Conservation (phyloP, 768 basidiomycete species). For the Heimioporus sp. region DNA sequence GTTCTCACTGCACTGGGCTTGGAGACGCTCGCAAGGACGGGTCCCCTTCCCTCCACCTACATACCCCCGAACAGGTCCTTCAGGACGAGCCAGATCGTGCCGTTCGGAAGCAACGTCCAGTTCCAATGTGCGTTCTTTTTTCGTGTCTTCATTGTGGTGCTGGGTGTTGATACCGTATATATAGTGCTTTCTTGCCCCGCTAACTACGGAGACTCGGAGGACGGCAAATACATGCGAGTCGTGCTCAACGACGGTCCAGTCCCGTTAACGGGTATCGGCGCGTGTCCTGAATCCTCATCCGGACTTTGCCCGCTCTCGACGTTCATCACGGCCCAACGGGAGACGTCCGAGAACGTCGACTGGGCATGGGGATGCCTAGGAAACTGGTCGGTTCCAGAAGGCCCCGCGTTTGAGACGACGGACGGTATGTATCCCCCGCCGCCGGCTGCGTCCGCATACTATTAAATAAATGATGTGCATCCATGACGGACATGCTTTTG, state of each 20-base stretch:
- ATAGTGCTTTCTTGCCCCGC: conserved; percentile 60
- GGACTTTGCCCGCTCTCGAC: conserved; percentile 75
- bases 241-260: conserved; percentile 88
- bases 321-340: conserved; percentile 69
- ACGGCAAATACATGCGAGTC: conserved; percentile 66
- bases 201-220: neutral
- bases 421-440: too few species aligned
- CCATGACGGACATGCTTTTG: too few species aligned
- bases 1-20: conserved; percentile 86
- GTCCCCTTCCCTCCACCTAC: conserved; percentile 74
- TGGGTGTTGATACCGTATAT: neutral
- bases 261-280: conserved; percentile 73
- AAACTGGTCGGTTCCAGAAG: conserved; percentile 63
- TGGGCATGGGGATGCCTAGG: conserved; percentile 77
- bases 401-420: too few species aligned
- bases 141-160: neutral
- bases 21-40: conserved; percentile 65
- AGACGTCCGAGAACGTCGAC: conserved; percentile 62
- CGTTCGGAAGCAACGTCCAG: conserved; percentile 86
- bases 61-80: conserved; percentile 66
- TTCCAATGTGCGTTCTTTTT: conserved; percentile 65
- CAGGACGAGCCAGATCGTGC: conserved; percentile 73
- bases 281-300: conserved; percentile 56
- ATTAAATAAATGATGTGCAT: too few species aligned
- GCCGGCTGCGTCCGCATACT: too few species aligned